Conservation (phyloP, 139 green algal species). For the Diplosphaera chodatii region DNA sequence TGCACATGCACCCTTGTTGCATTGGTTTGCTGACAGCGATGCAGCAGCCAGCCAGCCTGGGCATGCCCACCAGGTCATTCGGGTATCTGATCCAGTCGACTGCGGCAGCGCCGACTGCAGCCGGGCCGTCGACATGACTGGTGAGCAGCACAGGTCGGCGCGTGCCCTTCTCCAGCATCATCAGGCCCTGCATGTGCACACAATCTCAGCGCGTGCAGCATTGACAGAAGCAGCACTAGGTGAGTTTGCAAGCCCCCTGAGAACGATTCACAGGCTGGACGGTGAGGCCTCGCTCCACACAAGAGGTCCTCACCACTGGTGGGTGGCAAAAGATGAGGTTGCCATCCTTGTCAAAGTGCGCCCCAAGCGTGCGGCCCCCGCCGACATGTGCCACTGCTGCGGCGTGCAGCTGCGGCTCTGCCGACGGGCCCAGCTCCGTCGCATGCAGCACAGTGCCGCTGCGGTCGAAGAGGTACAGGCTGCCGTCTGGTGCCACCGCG, state of each 20-base stretch:
- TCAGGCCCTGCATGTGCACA: conserved; percentile 24
- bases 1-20: too few species aligned
- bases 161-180: conserved; percentile 21
- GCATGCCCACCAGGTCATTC: conserved; percentile 36
- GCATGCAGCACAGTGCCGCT: conserved; percentile 17
- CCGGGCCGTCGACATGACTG: conserved; percentile 3
- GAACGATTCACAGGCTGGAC: too few species aligned
- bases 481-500: conserved; percentile 17
- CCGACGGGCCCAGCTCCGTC: background rate
- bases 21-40: too few species aligned
- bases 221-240: too few species aligned
- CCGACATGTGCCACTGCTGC: conserved; percentile 20
- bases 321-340: conserved; percentile 6
- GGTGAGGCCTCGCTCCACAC: too few species aligned
- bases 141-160: conserved; percentile 13
- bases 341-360: conserved; percentile 1
- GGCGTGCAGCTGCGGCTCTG: background rate
- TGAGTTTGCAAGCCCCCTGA: too few species aligned
- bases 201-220: too few species aligned
- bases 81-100: conserved; percentile 33
- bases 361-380: conserved; percentile 29
- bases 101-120: background rate
- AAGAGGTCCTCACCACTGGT: background rate
- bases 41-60: too few species aligned
- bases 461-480: conserved; percentile 26